Evolutionary conservation across 179 eudicot genomes (phyloP).

Genomic region (Spergularia azorica): DNA sequence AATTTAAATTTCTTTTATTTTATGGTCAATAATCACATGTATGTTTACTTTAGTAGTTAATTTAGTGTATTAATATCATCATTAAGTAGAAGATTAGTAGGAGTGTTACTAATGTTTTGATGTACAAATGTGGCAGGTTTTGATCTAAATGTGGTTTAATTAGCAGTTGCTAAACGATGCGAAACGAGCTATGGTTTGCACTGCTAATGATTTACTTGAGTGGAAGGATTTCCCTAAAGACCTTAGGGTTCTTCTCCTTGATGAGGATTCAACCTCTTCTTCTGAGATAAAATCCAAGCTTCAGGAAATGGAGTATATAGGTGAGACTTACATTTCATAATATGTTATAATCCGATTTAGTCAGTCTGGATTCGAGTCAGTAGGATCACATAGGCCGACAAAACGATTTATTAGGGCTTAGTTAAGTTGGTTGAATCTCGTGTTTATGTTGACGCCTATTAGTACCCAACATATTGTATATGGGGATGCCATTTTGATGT

Average conservation of each 20-base stretch:
- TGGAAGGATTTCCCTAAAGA: conserved; percentile 94
- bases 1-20: not conserved
- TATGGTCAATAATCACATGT: conserved; percentile 2
- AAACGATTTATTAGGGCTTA: too few relatives aligned
- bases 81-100: not conserved
- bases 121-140: conserved; percentile 41
- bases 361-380: too few relatives aligned
- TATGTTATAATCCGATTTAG: not conserved
- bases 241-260: conserved; percentile 77
- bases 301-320: conserved; percentile 74
- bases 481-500: not conserved
- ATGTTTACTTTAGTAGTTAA: not conserved
- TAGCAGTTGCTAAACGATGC: conserved; percentile 56
- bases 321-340: conserved; percentile 34
- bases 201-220: conserved; percentile 62
- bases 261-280: conserved; percentile 55
- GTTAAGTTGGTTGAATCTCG: too few relatives aligned
- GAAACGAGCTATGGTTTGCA: conserved; percentile 82
- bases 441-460: not conserved
- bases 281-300: conserved; percentile 67
- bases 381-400: too few relatives aligned
- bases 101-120: conserved; percentile 1
- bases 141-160: conserved; percentile 22
- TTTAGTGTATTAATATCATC: not conserved
- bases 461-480: conserved; percentile 5